Conservation (phyloP, 163 green algal species). For the Scenedesmus sp. region DNA sequence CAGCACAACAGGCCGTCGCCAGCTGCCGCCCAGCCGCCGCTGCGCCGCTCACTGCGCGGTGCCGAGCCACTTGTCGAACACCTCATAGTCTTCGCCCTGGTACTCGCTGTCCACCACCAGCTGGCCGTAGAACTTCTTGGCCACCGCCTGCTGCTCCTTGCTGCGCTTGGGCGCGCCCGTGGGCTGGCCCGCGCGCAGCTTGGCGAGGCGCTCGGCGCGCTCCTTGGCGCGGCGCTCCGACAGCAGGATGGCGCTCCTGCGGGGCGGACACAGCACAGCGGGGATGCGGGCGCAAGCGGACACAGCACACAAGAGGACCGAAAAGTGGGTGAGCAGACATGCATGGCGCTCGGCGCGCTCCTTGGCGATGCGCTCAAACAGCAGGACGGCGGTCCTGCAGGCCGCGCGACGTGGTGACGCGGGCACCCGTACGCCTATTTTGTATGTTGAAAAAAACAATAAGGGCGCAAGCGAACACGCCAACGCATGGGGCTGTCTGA, state of each 20-base stretch:
- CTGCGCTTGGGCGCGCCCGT: constrained; percentile 53
- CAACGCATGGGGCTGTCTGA: no score
- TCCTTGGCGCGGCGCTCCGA: constrained; percentile 52
- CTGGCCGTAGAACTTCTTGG: constrained; percentile 76
- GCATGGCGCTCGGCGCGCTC: no score
- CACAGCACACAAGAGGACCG: no score
- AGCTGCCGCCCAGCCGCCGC: background rate
- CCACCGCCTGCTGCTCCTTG: constrained; percentile 75
- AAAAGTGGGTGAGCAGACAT: background rate
- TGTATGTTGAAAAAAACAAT: no score
- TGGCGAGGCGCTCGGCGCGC: constrained; percentile 76
- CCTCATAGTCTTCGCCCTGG: constrained; percentile 95
- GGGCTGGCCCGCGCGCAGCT: constrained; percentile 72
- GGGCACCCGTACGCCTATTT: no score
- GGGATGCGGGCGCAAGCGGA: no score
- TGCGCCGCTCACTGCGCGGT: constrained; percentile 44
- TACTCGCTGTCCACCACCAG: constrained; percentile 90
- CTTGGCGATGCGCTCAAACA: no score
- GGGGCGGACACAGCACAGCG: background rate
- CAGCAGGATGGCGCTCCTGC: constrained; percentile 36
- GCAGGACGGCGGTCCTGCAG: no score
- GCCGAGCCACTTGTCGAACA: constrained; percentile 86
- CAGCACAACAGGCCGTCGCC: background rate
- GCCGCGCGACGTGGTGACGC: no score
- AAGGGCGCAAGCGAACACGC: no score